Conservation (phyloP, 164 flowering plant genomes). For the Nelumbo lutea region DNA sequence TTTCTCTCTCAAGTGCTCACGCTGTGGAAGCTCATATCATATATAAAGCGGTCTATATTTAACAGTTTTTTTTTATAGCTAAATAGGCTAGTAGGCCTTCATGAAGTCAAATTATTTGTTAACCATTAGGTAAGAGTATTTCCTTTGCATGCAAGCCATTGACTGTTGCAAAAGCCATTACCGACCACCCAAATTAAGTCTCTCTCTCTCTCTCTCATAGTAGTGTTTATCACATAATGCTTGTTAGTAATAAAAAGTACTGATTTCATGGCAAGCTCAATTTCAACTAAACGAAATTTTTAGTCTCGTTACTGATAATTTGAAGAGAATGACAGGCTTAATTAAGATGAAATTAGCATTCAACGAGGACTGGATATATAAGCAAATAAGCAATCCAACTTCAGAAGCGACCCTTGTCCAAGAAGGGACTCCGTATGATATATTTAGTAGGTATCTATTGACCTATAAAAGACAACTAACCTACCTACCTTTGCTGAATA, state of each 20-base stretch:
- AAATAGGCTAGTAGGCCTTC: not conserved
- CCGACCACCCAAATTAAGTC: constrained; percentile 10
- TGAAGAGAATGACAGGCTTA: not conserved
- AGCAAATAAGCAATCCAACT: constrained; percentile 1
- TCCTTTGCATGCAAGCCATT: constrained; percentile 25
- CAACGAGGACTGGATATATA: not conserved
- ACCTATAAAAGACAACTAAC: constrained; percentile 21
- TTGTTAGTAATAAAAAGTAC: not conserved
- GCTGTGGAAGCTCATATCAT: not conserved
- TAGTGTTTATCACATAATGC: not conserved
- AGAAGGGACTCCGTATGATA: constrained; percentile 11
- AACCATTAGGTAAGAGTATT: constrained; percentile 25
- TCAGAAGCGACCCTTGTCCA: constrained; percentile 16
- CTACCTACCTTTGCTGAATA: constrained; percentile 22
- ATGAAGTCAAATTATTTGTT: constrained; percentile 28
- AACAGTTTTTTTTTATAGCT: not conserved
- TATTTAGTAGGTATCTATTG: constrained; percentile 16
- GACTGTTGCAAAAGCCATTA: constrained; percentile 22
- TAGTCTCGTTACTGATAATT: not conserved
- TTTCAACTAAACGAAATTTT: not conserved
- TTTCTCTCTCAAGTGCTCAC: not conserved
- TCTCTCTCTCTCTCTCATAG: not conserved
- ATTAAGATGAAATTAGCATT: not conserved
- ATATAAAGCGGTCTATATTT: not conserved
- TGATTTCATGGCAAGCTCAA: not conserved